Conservation (phyloP, 2,329 filamentous ascomycete species). For the Bisporella sp. region DNA sequence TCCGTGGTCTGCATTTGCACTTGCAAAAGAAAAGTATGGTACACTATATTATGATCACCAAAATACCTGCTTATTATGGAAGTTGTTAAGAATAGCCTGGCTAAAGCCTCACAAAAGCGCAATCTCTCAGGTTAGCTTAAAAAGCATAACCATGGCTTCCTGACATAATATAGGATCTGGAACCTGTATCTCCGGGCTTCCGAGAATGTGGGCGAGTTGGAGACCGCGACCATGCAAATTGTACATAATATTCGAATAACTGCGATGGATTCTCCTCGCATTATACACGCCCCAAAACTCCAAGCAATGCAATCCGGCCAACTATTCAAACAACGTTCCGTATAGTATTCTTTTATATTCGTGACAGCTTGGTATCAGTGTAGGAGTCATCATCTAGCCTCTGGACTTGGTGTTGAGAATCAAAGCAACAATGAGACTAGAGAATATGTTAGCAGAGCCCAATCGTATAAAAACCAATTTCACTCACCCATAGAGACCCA, state of each 20-base stretch:
- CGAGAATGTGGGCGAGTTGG: neutral
- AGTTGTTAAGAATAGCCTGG: no score
- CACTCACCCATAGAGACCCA: slow-evolving; percentile 89
- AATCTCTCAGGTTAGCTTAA: no score
- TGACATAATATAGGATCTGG: neutral
- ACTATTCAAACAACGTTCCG: slow-evolving; percentile 21
- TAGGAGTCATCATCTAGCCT: slow-evolving; percentile 14
- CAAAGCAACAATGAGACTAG: slow-evolving; percentile 81
- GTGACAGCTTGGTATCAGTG: neutral
- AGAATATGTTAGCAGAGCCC: slow-evolving; percentile 9
- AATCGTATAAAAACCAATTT: neutral
- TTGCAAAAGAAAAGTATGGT: no score
- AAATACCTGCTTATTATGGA: no score
- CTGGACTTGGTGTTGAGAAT: slow-evolving; percentile 77
- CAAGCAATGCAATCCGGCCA: slow-evolving; percentile 22
- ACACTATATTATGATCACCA: no score
- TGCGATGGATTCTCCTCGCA: slow-evolving; percentile 8
- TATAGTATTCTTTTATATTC: neutral
- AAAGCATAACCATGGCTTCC: no score
- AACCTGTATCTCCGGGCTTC: neutral
- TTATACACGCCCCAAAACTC: slow-evolving; percentile 25
- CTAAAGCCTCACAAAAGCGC: no score
- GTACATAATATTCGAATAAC: slow-evolving; percentile 11
- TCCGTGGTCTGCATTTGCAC: no score
- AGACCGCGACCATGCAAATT: neutral